Evolutionary conservation across 2,329 filamentous ascomycete species (phyloP), one percentile per base, ranked within the genome.

Genomic region (Hypoxylon sp.): DNA sequence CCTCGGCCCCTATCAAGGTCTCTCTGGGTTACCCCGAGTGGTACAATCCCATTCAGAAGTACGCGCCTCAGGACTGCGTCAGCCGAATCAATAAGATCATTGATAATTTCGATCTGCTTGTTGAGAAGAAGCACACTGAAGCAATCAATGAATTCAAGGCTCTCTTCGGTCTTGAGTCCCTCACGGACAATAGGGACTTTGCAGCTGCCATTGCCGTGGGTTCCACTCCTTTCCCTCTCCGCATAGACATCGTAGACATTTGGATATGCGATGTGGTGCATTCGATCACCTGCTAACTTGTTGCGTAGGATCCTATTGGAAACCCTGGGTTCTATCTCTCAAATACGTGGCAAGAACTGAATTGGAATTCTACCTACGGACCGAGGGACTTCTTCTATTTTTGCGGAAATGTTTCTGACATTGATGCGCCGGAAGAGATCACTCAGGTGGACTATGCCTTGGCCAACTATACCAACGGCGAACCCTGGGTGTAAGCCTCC

Each of bases 271-370:
- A 16, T 25, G 9, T 21, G 25, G 7, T 27, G 5, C 47, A 11
- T 19, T 45, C 8, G 23, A 29, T 8, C 9, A 25, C n/a, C 81
- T 80, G 39, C 83, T 83, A 3, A 67, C 83, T 11, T 80, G 81
- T n/a, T 80, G 79, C 0, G 80, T 81, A n/a, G 79, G 71, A 74
- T 29, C 73, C 73, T 3, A 75, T 75, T 48, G 73, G 73, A 25
- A 74, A 74, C 21, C 73, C 73, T 0, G 72, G 84, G 59, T 79
- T 79, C 63, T 86, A 86, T 68, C 80, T 81, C 0, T 83, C 80
- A 0, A 77, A 76, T 23, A 86, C 84, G 3, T 86, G 84, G 84
- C 84, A 86, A 74, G 84, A 86, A 69, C 74, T 87, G 8, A 84
- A 82, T 61, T 87, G 84, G 84, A 73, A 74, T 48, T 60, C 70